Conservation (phyloP, 2,329 filamentous ascomycete species). For the Bisporella sp. region DNA sequence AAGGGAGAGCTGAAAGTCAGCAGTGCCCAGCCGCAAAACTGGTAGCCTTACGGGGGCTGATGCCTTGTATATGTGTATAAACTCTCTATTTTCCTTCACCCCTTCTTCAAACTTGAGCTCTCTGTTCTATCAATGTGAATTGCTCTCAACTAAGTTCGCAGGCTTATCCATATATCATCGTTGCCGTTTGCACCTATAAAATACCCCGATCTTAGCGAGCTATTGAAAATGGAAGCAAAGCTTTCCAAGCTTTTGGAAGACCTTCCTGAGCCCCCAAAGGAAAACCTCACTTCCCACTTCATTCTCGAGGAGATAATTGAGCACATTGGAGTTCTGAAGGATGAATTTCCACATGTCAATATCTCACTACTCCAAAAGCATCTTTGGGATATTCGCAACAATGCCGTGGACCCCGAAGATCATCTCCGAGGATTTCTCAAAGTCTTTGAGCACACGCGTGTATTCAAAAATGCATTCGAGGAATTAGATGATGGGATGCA, state of each 20-base stretch:
- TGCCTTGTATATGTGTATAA: too few relatives aligned
- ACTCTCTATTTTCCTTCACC: too few relatives aligned
- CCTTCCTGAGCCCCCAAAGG: constrained; percentile 12
- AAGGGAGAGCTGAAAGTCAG: too few relatives aligned
- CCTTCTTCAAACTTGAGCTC: too few relatives aligned
- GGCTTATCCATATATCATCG: not conserved
- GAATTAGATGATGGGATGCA: constrained; percentile 24
- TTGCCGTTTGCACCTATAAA: not conserved
- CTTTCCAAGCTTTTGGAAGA: constrained; percentile 3
- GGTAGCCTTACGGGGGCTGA: too few relatives aligned
- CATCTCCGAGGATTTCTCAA: constrained; percentile 28
- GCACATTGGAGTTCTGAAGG: constrained; percentile 23
- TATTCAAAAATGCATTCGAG: constrained; percentile 22
- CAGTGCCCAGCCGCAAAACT: too few relatives aligned
- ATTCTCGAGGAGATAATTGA: constrained; percentile 29
- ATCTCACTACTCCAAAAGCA: constrained; percentile 22
- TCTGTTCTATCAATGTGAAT: too few relatives aligned
- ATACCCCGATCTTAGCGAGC: not conserved
- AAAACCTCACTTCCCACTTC: constrained; percentile 21
- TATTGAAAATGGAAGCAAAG: not conserved
- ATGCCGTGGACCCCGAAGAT: constrained; percentile 23
- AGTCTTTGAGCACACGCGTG: constrained; percentile 24
- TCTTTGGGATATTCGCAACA: constrained; percentile 25
- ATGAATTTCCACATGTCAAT: constrained; percentile 19
- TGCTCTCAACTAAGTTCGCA: too few relatives aligned